Conservation (phyloP, 2,329 filamentous ascomycete genomes). For the Ascochyta clinopodiicola region DNA sequence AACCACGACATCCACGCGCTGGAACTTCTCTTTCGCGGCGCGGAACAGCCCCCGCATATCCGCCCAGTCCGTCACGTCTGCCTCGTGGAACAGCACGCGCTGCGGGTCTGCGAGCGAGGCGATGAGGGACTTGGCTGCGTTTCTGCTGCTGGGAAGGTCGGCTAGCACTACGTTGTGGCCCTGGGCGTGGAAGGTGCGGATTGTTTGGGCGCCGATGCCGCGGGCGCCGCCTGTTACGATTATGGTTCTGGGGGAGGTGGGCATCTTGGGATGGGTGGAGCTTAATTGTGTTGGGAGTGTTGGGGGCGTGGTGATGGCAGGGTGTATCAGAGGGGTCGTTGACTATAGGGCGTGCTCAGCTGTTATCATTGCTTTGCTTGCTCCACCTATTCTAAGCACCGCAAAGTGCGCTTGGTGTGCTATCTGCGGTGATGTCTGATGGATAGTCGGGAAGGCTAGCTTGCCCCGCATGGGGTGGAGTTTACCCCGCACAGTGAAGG, state of each 20-base stretch:
- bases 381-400: too few species aligned
- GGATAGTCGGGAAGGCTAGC: too few species aligned
- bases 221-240: constrained; percentile 52
- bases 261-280: neutral
- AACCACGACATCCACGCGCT: constrained; percentile 50
- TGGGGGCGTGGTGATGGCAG: too few species aligned
- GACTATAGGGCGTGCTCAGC: neutral
- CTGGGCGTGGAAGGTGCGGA: constrained; percentile 43
- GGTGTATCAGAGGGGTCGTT: too few species aligned
- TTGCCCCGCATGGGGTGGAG: too few species aligned
- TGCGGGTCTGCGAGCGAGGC: constrained; percentile 31
- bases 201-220: constrained; percentile 53
- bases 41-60: constrained; percentile 48
- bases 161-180: constrained; percentile 52
- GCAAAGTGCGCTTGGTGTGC: too few species aligned
- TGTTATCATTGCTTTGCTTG: too few species aligned
- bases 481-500: too few species aligned
- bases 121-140: constrained; percentile 40
- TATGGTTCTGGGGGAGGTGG: constrained; percentile 40
- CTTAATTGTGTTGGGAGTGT: neutral
- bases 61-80: constrained; percentile 48
- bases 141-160: constrained; percentile 35
- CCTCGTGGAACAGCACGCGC: constrained; percentile 46
- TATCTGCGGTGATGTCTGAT: too few species aligned
- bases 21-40: constrained; percentile 40